Percentiles rank a stretch among this genome's conserved stretches.
These are phyloP conservation scores for Mychonastes homosphaera DNA, from an alignment of 139 green algal genomes.

Conservation along the genomic window DNA sequence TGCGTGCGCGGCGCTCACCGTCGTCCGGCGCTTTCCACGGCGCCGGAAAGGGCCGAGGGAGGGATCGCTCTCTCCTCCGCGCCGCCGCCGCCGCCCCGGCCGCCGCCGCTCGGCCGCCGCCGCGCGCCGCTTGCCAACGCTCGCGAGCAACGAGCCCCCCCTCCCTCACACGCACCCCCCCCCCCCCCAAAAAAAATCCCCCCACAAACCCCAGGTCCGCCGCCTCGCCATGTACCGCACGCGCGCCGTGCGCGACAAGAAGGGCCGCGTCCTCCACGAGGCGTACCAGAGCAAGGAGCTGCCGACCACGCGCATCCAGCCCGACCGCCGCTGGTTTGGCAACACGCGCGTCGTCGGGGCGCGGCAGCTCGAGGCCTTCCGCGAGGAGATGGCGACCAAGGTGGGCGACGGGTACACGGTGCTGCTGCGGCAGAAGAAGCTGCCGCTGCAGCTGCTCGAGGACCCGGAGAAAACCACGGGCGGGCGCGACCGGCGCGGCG, in stretches of 20 bases:
- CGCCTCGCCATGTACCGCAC: constrained; percentile 96
- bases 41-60: not conserved
- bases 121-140: not conserved
- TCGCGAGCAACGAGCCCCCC: not conserved
- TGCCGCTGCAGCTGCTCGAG: constrained; percentile 85
- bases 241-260: constrained; percentile 72
- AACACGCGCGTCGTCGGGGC: constrained; percentile 96
- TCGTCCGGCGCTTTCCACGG: not conserved
- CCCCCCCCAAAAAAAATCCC: no score
- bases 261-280: constrained; percentile 76
- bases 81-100: not conserved
- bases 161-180: no score
- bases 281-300: constrained; percentile 67
- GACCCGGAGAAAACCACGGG: constrained; percentile 62
- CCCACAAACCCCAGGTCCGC: constrained; percentile 47
- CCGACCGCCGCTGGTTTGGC: constrained; percentile 91
- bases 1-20: not conserved
- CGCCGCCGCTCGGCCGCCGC: no score
- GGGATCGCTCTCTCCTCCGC: not conserved
- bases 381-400: constrained; percentile 88
- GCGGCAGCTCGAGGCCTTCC: constrained; percentile 91
- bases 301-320: constrained; percentile 90
- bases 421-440: constrained; percentile 88
- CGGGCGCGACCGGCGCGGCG: no score
- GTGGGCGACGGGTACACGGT: constrained; percentile 87